Evolutionary conservation across 371 early-diverging fungal species (phyloP).

Genomic region (Mortierella sp.): DNA sequence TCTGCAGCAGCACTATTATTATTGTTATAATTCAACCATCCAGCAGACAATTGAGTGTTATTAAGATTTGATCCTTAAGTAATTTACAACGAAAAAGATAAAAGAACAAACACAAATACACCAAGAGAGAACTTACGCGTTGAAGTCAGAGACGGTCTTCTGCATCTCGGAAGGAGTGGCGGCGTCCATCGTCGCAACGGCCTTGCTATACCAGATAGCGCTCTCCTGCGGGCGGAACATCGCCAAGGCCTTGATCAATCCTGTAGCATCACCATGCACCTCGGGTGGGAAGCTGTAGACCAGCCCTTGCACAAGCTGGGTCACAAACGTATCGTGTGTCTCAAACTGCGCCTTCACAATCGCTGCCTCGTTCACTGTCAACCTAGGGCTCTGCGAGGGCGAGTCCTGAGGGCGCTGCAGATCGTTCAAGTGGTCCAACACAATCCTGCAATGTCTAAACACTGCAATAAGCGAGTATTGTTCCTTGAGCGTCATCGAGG

Average conservation of each 20-base stretch:
- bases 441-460: constrained; percentile 62
- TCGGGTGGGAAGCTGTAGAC: constrained; percentile 66
- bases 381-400: constrained; percentile 50
- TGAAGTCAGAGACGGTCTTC: constrained; percentile 38
- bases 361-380: constrained; percentile 55
- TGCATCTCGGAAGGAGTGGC: constrained; percentile 44
- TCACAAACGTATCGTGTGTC: constrained; percentile 60
- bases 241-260: constrained; percentile 60
- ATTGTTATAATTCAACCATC: not conserved
- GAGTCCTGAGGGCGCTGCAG: constrained; percentile 45
- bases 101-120: too few species aligned
- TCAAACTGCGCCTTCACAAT: constrained; percentile 57
- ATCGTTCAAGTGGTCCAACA: constrained; percentile 58
- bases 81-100: too few species aligned
- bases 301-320: constrained; percentile 63
- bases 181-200: constrained; percentile 29
- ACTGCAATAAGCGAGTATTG: constrained; percentile 73
- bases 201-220: constrained; percentile 49
- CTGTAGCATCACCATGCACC: constrained; percentile 62
- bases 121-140: constrained; percentile 22
- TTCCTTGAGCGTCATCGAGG: constrained; percentile 73
- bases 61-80: not conserved
- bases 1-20: constrained; percentile 32
- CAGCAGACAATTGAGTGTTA: not conserved
- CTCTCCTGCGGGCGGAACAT: constrained; percentile 61